Evolutionary conservation across 441 rosid genomes (phyloP).

Genomic region (Aleurites moluccanus): DNA sequence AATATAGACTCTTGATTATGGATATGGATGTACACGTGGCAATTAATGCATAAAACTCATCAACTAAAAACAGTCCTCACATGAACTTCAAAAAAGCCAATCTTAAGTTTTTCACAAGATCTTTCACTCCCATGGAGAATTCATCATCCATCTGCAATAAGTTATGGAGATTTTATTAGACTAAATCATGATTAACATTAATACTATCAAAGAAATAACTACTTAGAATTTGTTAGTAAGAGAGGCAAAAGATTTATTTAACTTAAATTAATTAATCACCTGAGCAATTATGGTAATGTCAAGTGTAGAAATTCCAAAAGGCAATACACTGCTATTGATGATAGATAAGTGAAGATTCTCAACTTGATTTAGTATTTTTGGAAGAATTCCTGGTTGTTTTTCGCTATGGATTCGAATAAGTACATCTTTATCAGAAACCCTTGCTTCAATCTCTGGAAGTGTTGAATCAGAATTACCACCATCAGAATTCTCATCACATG

Average conservation of each 20-base stretch:
- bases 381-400: constrained; percentile 45
- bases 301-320: constrained; percentile 66
- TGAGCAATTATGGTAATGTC: constrained; percentile 66
- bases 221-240: no score
- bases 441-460: constrained; percentile 80
- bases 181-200: no score
- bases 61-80: constrained; percentile 10
- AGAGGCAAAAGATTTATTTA: not conserved
- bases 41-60: no score
- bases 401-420: constrained; percentile 71
- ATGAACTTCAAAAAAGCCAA: constrained; percentile 37
- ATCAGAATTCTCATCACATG: constrained; percentile 41
- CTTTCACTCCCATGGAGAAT: constrained; percentile 47
- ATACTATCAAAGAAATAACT: no score
- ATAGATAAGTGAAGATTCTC: constrained; percentile 57
- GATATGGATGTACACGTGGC: not conserved
- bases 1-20: not conserved
- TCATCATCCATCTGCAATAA: constrained; percentile 55
- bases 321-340: constrained; percentile 52
- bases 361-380: constrained; percentile 49
- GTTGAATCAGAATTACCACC: constrained; percentile 26
- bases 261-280: constrained; percentile 40
- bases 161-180: not conserved
- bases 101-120: constrained; percentile 55
- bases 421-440: constrained; percentile 57